Percentiles rank a stretch among this genome's conserved stretches.
Evolutionary conservation across 768 basidiomycete genomes (phyloP).

Genomic region (Leccinum longicurvipes): DNA sequence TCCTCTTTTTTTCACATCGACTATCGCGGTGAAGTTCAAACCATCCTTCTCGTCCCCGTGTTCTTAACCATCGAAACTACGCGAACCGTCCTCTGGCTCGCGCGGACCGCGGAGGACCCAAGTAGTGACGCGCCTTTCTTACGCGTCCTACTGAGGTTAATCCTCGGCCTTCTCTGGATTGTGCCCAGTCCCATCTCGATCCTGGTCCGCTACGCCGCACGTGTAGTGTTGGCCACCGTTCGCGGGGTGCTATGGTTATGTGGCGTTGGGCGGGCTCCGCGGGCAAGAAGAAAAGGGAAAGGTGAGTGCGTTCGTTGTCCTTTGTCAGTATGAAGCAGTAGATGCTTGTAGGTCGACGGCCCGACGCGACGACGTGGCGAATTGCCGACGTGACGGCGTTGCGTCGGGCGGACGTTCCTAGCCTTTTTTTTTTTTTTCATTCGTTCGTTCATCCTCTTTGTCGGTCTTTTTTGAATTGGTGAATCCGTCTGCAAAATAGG

Average conservation of each 20-base stretch:
- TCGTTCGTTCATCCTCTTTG: too few species aligned
- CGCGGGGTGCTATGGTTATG: constrained; percentile 13
- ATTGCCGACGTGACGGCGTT: neutral
- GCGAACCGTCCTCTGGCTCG: neutral
- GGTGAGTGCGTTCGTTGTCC: neutral
- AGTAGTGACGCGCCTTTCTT: constrained; percentile 1
- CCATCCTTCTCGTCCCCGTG: constrained; percentile 4
- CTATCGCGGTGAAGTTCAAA: neutral
- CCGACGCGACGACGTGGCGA: neutral
- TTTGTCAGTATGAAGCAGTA: neutral
- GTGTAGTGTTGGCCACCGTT: neutral
- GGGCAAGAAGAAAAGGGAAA: neutral
- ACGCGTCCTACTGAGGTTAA: neutral
- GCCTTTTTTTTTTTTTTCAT: too few species aligned
- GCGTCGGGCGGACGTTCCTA: neutral
- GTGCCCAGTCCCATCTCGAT: constrained; percentile 4
- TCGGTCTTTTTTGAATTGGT: too few species aligned
- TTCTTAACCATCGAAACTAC: constrained; percentile 14
- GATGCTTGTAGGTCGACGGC: neutral
- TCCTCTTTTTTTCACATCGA: too few species aligned
- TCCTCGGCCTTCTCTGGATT: neutral
- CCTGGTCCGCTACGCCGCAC: neutral
- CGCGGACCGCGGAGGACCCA: neutral
- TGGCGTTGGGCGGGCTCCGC: constrained; percentile 11
- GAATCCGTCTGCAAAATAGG: too few species aligned